Base-by-base conservation (phyloP, 495 filamentous ascomycete genomes). In the Pseudomonodictys pantanalensis region DNA sequence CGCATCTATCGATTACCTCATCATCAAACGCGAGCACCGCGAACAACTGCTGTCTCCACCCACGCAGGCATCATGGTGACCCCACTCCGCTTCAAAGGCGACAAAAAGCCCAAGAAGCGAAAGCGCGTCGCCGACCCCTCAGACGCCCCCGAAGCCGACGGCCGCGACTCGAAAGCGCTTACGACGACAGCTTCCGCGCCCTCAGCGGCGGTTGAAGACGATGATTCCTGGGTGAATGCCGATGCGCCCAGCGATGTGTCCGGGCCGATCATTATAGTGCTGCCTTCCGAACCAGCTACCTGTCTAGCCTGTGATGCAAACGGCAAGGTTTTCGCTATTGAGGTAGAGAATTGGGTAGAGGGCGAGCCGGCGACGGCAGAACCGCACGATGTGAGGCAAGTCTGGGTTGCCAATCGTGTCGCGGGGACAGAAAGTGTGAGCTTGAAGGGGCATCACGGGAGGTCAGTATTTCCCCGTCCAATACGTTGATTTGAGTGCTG, bases 301-400 rank as follows among this genome's bases (percentile, higher is more conserved):
- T 87, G 85, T 62, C 78, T 97, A 23, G 88, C 92, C 23, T 88
- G 85, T 73, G 93, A 98, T 71, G 82, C 84, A 30, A 86, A 83
- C 53, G 93, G 93, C 53, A 87, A 85, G 57, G 85, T 97, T 9
- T 97, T 93, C 67, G 79, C 88, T 1, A 85, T 85, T 53, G 74
- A 78, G 23, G 75, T 97, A 33, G 89, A 92, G 75, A 95, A 95
- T 68, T 84, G 95, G 22, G 75, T 92, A 41, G 90, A 93, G 52
- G 83, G 79, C 20, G 85, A 92, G 73, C 83, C 88, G 3, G 58
- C 75, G 15, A 95, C 84, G 3, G 90, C 92, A 29, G 93, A 97
- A 73, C 93, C 93, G 44, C 91, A 96, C 66, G 90, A 96, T 72
- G 89, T 97, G 20, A 78, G 92, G 59, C 91, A 97, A 75, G 93